Evolutionary conservation across 495 filamentous ascomycete species (phyloP).

Genomic region (Penicillium turbatum): DNA sequence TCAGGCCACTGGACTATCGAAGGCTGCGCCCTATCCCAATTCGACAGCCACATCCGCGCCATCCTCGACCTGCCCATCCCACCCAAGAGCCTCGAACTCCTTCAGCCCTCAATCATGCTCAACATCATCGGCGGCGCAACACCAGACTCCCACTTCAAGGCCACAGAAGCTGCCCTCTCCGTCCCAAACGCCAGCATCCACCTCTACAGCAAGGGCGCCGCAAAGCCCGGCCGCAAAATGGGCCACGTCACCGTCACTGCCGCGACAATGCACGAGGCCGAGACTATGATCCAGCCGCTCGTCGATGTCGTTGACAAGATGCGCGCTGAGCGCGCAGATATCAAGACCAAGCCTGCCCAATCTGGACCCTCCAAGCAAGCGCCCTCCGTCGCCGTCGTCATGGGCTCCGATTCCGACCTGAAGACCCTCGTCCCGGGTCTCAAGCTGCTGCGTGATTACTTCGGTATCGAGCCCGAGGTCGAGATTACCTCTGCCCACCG

Average conservation of each 20-base stretch:
- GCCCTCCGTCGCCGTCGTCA: slow-evolving; percentile 77
- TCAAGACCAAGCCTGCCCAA: slow-evolving; percentile 38
- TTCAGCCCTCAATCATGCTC: slow-evolving; percentile 81
- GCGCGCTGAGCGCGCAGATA: slow-evolving; percentile 51
- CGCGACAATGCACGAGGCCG: slow-evolving; percentile 65
- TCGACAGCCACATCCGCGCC: slow-evolving; percentile 80
- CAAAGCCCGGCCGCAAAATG: slow-evolving; percentile 87
- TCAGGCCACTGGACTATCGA: slow-evolving; percentile 98
- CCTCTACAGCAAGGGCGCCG: slow-evolving; percentile 84
- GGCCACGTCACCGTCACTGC: slow-evolving; percentile 82
- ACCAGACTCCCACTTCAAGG: slow-evolving; percentile 61
- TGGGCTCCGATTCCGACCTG: slow-evolving; percentile 95
- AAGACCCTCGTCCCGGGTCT: slow-evolving; percentile 71
- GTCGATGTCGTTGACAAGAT: slow-evolving; percentile 62
- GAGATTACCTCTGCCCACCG: slow-evolving; percentile 94
- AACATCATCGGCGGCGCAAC: slow-evolving; percentile 85
- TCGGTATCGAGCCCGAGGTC: slow-evolving; percentile 69
- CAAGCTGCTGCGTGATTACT: slow-evolving; percentile 64
- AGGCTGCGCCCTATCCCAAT: slow-evolving; percentile 85
- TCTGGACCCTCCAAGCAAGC: slow-evolving; percentile 34
- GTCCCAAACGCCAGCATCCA: slow-evolving; percentile 65
- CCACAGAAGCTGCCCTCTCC: slow-evolving; percentile 61
- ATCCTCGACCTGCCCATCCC: slow-evolving; percentile 76
- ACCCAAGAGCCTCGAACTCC: slow-evolving; percentile 53
- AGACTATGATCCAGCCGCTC: slow-evolving; percentile 62